phyloP scores from a whole-genome alignment of 768 basidiomycete genomes.

The Calvatia gigantea region DNA sequence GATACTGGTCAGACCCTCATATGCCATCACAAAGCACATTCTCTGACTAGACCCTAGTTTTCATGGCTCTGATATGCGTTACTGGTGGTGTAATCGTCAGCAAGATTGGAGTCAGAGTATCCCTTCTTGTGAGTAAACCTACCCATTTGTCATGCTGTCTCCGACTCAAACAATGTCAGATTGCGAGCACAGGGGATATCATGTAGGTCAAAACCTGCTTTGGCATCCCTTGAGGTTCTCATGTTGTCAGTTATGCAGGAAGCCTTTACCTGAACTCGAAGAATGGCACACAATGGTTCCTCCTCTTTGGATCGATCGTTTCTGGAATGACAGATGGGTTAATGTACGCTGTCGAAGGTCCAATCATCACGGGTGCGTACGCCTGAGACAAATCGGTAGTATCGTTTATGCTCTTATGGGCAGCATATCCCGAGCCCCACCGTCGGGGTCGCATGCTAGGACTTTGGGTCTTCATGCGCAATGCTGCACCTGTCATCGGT shows the following conservation, averaged over 20 bases:
- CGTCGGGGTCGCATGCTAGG: constrained; percentile 30
- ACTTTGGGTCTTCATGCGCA: constrained; percentile 32
- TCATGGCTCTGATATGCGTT: constrained; percentile 28
- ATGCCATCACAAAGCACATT: not conserved
- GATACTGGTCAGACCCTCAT: constrained; percentile 19
- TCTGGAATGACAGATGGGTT: constrained; percentile 28
- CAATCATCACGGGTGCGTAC: constrained; percentile 27
- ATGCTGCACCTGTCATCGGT: constrained; percentile 29
- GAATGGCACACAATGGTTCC: constrained; percentile 31
- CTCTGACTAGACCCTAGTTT: constrained; percentile 15
- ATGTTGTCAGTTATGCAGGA: constrained; percentile 23
- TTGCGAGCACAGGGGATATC: constrained; percentile 28
- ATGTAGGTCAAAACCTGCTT: constrained; percentile 16
- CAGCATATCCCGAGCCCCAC: constrained; percentile 30
- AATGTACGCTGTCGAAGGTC: constrained; percentile 30
- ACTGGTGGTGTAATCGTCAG: constrained; percentile 29
- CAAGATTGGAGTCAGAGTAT: constrained; percentile 27
- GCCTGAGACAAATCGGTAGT: not conserved
- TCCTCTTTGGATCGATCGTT: constrained; percentile 29
- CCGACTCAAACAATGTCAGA: constrained; percentile 13
- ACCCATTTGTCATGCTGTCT: not conserved
- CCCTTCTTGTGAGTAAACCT: constrained; percentile 20
- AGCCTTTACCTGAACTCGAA: constrained; percentile 31
- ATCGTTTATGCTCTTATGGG: not conserved
- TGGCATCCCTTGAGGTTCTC: not conserved